phyloP scores from a whole-genome alignment of 2,329 filamentous ascomycete species.

The Penicillium polonicum region DNA sequence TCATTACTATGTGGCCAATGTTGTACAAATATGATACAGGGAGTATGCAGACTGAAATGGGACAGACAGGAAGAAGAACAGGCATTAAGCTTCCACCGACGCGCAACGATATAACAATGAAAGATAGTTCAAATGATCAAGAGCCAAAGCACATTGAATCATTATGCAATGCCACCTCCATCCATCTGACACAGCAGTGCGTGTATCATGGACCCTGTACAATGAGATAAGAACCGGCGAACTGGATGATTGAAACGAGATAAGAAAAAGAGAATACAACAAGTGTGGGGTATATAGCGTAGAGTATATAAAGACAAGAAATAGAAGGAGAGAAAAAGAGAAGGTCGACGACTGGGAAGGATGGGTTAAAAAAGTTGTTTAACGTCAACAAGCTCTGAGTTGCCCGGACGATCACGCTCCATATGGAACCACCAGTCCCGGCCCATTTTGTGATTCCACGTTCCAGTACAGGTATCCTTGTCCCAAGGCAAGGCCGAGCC shows the following conservation, averaged over 20 bases:
- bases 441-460: constrained; percentile 45
- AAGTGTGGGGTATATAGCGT: constrained; percentile 28
- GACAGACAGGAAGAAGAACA: constrained; percentile 5
- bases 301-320: constrained; percentile 12
- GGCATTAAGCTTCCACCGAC: constrained; percentile 4
- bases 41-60: constrained; percentile 9
- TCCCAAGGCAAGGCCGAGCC: constrained; percentile 38
- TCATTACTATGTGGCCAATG: constrained; percentile 7
- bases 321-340: neutral
- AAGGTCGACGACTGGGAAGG: neutral
- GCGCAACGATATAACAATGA: constrained; percentile 7
- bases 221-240: neutral
- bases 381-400: constrained; percentile 33
- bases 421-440: constrained; percentile 49
- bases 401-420: constrained; percentile 42
- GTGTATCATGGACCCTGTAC: constrained; percentile 3
- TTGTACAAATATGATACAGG: constrained; percentile 16
- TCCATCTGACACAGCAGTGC: constrained; percentile 5
- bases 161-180: neutral
- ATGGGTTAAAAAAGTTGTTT: constrained; percentile 37
- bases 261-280: constrained; percentile 15
- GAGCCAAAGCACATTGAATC: neutral
- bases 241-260: constrained; percentile 4
- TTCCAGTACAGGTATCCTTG: constrained; percentile 45
- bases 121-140: constrained; percentile 1